These are phyloP conservation scores for Ustilago sp. DNA, from an alignment of 1,284 basidiomycete species.

Conservation along the genomic window DNA sequence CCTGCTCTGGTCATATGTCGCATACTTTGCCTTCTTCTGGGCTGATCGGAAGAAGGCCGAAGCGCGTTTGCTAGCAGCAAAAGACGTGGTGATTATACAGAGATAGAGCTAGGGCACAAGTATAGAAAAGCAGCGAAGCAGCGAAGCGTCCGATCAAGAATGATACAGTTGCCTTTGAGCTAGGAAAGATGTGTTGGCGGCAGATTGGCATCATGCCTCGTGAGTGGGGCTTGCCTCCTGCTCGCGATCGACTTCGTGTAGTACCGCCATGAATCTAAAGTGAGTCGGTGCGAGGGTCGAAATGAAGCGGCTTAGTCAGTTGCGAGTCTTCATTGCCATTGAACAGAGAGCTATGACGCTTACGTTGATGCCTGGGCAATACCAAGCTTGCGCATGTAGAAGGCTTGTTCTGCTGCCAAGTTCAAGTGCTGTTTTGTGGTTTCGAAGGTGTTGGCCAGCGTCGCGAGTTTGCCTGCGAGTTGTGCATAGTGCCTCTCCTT, in stretches of 20 bases:
- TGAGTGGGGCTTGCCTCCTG: constrained; percentile 23
- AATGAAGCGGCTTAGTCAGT: not conserved
- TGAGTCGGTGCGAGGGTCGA: not conserved
- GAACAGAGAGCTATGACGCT: constrained; percentile 8
- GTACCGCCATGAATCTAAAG: constrained; percentile 45
- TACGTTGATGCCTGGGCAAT: constrained; percentile 50
- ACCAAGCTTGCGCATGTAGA: constrained; percentile 54
- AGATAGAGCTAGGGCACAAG: not conserved
- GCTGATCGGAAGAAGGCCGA: not conserved
- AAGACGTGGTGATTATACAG: constrained; percentile 1
- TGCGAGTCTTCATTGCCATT: not conserved
- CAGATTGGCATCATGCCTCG: constrained; percentile 9
- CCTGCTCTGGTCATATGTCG: not conserved
- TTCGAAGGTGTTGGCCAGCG: constrained; percentile 40
- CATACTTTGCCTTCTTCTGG: not conserved
- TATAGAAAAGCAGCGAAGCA: not conserved
- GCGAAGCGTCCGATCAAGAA: not conserved
- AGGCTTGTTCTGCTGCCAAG: constrained; percentile 47
- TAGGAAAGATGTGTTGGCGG: not conserved
- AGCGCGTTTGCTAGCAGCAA: not conserved
- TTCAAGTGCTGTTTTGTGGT: constrained; percentile 45
- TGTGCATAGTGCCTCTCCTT: constrained; percentile 53
- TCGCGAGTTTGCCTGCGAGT: constrained; percentile 41
- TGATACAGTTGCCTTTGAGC: not conserved
- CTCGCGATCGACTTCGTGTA: constrained; percentile 39